phyloP scores from a whole-genome alignment of 2,329 filamentous ascomycete species.

The Didymella pomorum region DNA sequence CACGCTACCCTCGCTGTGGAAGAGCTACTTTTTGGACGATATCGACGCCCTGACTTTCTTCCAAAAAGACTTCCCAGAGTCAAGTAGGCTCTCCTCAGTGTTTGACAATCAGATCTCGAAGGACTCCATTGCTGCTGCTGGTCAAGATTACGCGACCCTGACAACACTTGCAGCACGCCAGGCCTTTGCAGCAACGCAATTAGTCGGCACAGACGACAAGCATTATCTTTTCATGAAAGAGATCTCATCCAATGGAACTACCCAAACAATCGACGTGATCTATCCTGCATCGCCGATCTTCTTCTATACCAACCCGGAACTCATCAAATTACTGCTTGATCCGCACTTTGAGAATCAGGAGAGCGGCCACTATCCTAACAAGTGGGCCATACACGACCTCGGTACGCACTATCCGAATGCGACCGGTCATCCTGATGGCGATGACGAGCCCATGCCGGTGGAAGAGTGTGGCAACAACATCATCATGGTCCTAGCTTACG shows the following conservation, averaged over 20 bases:
- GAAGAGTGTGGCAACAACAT: constrained; percentile 84
- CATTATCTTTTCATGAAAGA: constrained; percentile 84
- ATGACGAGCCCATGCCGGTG: constrained; percentile 77
- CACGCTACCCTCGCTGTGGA: too few species aligned
- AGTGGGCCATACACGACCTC: constrained; percentile 80
- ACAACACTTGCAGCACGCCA: constrained; percentile 80
- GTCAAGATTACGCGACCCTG: constrained; percentile 78
- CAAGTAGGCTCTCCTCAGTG: too few species aligned
- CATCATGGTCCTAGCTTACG: constrained; percentile 79
- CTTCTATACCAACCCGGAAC: constrained; percentile 81
- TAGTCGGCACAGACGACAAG: constrained; percentile 73
- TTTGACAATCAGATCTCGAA: too few species aligned
- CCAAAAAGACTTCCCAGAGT: too few species aligned
- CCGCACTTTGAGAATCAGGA: constrained; percentile 82
- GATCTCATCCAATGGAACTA: constrained; percentile 84
- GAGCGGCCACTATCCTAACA: constrained; percentile 83
- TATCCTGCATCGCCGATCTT: constrained; percentile 88
- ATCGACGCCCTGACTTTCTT: too few species aligned
- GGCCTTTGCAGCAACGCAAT: constrained; percentile 78
- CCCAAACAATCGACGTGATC: constrained; percentile 86
- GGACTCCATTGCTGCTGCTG: constrained; percentile 70
- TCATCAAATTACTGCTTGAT: constrained; percentile 80
- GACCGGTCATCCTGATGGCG: constrained; percentile 73
- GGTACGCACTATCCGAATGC: constrained; percentile 77
- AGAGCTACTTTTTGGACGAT: too few species aligned